Conservation (phyloP, 164 flowering plant species). For the Aristolochia fimbriata region DNA sequence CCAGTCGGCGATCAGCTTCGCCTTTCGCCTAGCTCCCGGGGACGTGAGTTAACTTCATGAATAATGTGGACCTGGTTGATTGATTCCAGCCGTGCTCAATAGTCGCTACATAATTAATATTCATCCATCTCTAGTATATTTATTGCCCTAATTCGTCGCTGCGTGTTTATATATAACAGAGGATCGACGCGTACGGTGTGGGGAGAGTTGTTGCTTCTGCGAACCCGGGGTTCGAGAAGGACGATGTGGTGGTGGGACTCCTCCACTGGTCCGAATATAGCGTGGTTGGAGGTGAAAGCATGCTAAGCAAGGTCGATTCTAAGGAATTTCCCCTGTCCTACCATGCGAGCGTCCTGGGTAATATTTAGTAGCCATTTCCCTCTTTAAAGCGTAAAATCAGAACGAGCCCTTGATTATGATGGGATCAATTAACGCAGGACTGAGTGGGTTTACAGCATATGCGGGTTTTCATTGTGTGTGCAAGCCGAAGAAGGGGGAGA, state of each 20-base stretch:
- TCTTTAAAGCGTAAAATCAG: too few species aligned
- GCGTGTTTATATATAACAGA: too few species aligned
- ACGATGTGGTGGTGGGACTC: conserved; percentile 50
- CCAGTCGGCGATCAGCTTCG: conserved; percentile 19
- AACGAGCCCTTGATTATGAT: too few species aligned
- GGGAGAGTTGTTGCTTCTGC: conserved; percentile 62
- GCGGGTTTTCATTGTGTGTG: conserved; percentile 57
- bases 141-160: too few species aligned
- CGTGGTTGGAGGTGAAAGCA: conserved; percentile 14
- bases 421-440: conserved; percentile 36
- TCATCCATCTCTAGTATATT: too few species aligned
- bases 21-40: conserved; percentile 29
- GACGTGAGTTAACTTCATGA: conserved; percentile 41
- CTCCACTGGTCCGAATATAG: conserved; percentile 56
- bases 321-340: conserved; percentile 51
- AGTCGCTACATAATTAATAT: too few species aligned
- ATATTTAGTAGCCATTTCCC: not conserved
- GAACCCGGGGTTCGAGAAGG: conserved; percentile 37
- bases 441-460: conserved; percentile 69
- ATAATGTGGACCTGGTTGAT: too few species aligned
- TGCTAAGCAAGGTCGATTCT: conserved; percentile 41
- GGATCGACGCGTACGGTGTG: conserved; percentile 44
- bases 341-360: conserved; percentile 61
- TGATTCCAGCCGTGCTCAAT: too few species aligned
- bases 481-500: conserved; percentile 69